phyloP scores from a whole-genome alignment of 2,329 filamentous ascomycete genomes.

The Herpotrichia juniperi region DNA sequence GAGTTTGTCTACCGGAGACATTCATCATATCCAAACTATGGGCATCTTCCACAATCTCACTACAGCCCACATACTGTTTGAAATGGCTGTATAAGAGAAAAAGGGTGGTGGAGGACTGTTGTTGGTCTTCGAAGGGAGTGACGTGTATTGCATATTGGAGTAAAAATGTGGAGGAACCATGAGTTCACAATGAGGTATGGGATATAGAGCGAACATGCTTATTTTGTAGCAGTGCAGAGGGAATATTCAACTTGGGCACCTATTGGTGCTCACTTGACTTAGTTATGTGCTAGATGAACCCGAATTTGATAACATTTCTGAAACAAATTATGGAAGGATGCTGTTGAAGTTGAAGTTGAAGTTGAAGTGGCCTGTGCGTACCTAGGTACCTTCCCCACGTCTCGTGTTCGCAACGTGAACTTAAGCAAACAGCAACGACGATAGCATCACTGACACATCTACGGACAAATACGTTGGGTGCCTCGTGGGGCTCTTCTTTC shows the following conservation, averaged over 20 bases:
- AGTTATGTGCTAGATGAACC: too few relatives aligned
- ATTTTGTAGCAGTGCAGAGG: neutral
- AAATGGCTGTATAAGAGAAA: too few relatives aligned
- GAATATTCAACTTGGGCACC: neutral
- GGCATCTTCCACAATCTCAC: too few relatives aligned
- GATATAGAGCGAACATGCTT: neutral
- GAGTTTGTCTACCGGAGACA: too few relatives aligned
- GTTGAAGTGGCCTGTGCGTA: constrained; percentile 1
- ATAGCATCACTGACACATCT: neutral
- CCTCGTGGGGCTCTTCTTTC: neutral
- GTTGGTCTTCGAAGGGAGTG: neutral
- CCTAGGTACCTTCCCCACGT: neutral
- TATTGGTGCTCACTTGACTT: too few relatives aligned
- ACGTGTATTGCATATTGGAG: neutral
- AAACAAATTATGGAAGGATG: too few relatives aligned
- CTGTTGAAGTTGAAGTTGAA: neutral
- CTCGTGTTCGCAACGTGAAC: neutral
- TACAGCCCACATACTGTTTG: too few relatives aligned
- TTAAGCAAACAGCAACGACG: neutral
- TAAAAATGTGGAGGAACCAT: neutral
- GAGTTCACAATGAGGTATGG: neutral
- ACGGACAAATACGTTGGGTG: neutral
- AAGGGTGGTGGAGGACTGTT: too few relatives aligned
- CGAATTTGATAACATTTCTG: too few relatives aligned
- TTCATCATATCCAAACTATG: too few relatives aligned